Evolutionary conservation across 305 asterid species (phyloP).

Genomic region (Solanum hybrid): DNA sequence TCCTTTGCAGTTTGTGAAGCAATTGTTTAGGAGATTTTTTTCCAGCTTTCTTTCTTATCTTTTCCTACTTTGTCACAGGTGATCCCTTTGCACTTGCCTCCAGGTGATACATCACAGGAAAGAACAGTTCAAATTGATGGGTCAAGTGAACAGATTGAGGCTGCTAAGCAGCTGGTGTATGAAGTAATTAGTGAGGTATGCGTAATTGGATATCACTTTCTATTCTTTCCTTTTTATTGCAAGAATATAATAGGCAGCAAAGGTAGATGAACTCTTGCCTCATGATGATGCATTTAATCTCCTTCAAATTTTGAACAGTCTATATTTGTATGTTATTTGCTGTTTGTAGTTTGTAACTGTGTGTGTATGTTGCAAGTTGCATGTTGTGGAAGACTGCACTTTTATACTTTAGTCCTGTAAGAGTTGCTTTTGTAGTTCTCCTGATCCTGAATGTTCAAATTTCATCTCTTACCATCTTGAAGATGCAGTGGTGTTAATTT

Average conservation of each 20-base stretch:
- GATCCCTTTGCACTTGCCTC: conserved; percentile 92
- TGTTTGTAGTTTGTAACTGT: neutral
- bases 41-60: neutral
- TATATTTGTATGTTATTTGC: neutral
- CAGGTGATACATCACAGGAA: conserved; percentile 83
- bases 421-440: neutral
- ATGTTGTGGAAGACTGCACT: neutral
- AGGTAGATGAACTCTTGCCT: neutral
- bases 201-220: neutral
- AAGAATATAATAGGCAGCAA: neutral
- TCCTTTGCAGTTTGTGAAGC: neutral
- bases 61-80: conserved; percentile 39
- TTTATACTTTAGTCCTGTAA: neutral
- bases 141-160: conserved; percentile 80
- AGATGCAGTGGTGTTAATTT: neutral
- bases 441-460: neutral
- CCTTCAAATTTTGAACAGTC: neutral
- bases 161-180: conserved; percentile 69
- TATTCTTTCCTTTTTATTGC: neutral
- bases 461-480: neutral
- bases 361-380: neutral
- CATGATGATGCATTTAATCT: neutral
- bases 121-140: conserved; percentile 94
- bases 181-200: conserved; percentile 97
- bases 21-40: neutral